Percentiles rank a stretch among this genome's conserved stretches.
These are phyloP conservation scores for Kurtzmaniella quercitrusa DNA, from an alignment of 1,139 yeast species.

Conservation along the genomic window DNA sequence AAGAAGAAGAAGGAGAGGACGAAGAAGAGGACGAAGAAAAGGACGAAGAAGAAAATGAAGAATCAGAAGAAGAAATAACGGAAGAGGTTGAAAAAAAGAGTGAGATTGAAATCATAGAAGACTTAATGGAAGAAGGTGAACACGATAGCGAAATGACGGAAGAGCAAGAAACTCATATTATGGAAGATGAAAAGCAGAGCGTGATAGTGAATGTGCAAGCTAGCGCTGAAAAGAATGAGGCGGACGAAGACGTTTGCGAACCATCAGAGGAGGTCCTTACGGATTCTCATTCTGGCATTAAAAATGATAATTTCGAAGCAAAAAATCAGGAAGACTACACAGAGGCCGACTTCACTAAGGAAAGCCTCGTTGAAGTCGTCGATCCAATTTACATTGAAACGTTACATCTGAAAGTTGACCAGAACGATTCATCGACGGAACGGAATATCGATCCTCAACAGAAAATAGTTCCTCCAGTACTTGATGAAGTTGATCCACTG, in stretches of 20 bases:
- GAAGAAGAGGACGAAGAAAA: background rate
- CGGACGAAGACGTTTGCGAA: too few species aligned
- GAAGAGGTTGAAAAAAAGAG: background rate
- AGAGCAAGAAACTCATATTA: background rate
- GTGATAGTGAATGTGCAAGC: too few species aligned
- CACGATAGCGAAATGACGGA: background rate
- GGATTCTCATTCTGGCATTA: background rate
- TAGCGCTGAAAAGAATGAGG: background rate
- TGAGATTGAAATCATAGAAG: background rate
- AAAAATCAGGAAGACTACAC: too few species aligned
- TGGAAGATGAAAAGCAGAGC: background rate
- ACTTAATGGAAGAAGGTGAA: background rate
- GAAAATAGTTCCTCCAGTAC: too few species aligned
- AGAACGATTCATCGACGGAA: too few species aligned
- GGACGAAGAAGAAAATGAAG: background rate
- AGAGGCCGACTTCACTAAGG: too few species aligned
- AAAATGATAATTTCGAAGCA: too few species aligned
- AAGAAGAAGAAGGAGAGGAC: conserved; percentile 5
- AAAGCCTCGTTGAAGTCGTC: too few species aligned
- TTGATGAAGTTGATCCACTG: background rate
- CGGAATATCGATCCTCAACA: too few species aligned
- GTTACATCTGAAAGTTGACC: too few species aligned
- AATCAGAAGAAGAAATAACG: background rate
- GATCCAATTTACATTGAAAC: too few species aligned
- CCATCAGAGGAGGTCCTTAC: too few species aligned